These are phyloP conservation scores for Pyrenophora seminiperda DNA, from an alignment of 2,329 filamentous ascomycete species.

Conservation along the genomic window DNA sequence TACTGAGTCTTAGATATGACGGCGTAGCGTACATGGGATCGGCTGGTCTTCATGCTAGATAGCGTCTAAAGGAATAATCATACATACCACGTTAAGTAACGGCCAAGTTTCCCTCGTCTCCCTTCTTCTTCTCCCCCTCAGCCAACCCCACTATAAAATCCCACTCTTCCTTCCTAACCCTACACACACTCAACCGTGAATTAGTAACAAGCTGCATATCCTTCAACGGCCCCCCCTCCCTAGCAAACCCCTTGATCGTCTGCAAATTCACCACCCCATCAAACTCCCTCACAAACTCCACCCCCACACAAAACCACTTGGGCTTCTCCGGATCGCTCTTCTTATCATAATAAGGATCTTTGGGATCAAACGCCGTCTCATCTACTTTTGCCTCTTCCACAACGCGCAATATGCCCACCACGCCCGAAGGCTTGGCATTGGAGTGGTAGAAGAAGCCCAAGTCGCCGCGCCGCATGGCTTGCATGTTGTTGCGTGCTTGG, in stretches of 20 bases:
- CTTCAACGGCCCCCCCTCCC: slow-evolving; percentile 62
- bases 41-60: background rate
- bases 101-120: background rate
- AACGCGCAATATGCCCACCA: slow-evolving; percentile 87
- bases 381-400: slow-evolving; percentile 83
- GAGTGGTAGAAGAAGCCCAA: slow-evolving; percentile 97
- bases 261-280: slow-evolving; percentile 70
- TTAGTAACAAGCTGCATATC: slow-evolving; percentile 84
- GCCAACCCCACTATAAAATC: slow-evolving; percentile 63
- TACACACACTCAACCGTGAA: slow-evolving; percentile 79
- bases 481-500: slow-evolving; percentile 82
- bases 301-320: slow-evolving; percentile 88
- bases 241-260: slow-evolving; percentile 69
- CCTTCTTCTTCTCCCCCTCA: slow-evolving; percentile 11
- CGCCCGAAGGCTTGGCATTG: slow-evolving; percentile 86
- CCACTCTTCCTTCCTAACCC: slow-evolving; percentile 69
- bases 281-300: slow-evolving; percentile 86
- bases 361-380: slow-evolving; percentile 72
- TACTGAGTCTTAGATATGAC: slow-evolving; percentile 21
- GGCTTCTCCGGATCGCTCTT: slow-evolving; percentile 71
- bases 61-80: background rate
- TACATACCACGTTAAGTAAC: background rate
- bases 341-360: slow-evolving; percentile 81
- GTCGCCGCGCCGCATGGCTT: slow-evolving; percentile 88
- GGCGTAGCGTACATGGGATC: slow-evolving; percentile 1